A percentile compares a stretch with the other conserved stretches of the same genome.
These are phyloP conservation scores for Coleophoma eucalyptorum DNA, from an alignment of 2,329 filamentous ascomycete genomes.

Conservation along the genomic window DNA sequence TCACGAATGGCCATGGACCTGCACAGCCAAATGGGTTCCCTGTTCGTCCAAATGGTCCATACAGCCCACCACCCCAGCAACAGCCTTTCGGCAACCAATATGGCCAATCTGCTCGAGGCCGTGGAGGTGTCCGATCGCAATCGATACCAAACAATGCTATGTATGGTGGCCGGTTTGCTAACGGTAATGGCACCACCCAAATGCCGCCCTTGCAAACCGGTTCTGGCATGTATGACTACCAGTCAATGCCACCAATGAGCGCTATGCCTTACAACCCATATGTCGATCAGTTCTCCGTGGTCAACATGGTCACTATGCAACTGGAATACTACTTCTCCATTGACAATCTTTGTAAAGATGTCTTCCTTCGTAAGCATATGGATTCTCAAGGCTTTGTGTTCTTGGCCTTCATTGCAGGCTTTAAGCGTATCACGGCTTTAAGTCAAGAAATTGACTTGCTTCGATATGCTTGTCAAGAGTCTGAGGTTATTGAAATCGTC, in stretches of 20 bases:
- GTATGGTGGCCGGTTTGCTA: constrained; percentile 40
- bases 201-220: constrained; percentile 41
- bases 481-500: constrained; percentile 69
- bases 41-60: constrained; percentile 23
- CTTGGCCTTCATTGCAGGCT: constrained; percentile 74
- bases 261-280: constrained; percentile 55
- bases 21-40: constrained; percentile 22
- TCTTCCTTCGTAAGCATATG: constrained; percentile 86
- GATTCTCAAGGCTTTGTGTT: constrained; percentile 91
- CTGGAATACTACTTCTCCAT: constrained; percentile 97
- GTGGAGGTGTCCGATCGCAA: constrained; percentile 53
- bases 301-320: constrained; percentile 39
- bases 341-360: constrained; percentile 91
- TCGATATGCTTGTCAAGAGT: constrained; percentile 70
- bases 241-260: constrained; percentile 50
- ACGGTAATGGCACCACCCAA: constrained; percentile 27
- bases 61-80: constrained; percentile 32
- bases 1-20: constrained; percentile 33
- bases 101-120: constrained; percentile 32
- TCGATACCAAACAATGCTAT: constrained; percentile 52
- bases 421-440: constrained; percentile 76
- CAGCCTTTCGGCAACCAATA: constrained; percentile 27
- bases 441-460: constrained; percentile 71
- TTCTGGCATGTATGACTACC: constrained; percentile 53
- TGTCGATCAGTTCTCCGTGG: constrained; percentile 49